A percentile compares a stretch with the other conserved stretches of the same genome.
These are phyloP conservation scores for Eutrema heterophyllum DNA, from an alignment of 345 rosid species.

Conservation along the genomic window DNA sequence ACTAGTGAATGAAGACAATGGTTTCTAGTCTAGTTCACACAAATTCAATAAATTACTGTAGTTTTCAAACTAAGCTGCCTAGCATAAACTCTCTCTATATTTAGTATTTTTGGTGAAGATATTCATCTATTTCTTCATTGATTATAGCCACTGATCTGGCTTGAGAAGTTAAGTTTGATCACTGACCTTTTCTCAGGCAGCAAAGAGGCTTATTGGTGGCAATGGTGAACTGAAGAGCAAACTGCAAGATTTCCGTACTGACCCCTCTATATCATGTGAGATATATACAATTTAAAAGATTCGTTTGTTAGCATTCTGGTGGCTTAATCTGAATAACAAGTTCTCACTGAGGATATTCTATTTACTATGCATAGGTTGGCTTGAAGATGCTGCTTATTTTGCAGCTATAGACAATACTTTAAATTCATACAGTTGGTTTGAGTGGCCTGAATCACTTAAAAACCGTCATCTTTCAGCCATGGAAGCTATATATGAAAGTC, in stretches of 20 bases:
- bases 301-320: not conserved
- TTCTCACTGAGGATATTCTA: slow-evolving; percentile 5
- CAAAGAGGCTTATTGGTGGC: slow-evolving; percentile 66
- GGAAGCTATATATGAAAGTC: slow-evolving; percentile 71
- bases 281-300: not conserved
- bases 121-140: not conserved
- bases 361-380: slow-evolving; percentile 64
- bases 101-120: not conserved
- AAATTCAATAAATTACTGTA: not conserved
- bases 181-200: slow-evolving; percentile 52
- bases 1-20: not conserved
- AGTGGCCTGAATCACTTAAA: slow-evolving; percentile 83
- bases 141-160: not conserved
- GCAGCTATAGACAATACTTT: slow-evolving; percentile 72
- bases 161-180: not conserved
- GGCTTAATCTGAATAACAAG: not conserved
- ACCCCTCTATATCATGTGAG: slow-evolving; percentile 69
- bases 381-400: slow-evolving; percentile 94
- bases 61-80: not conserved
- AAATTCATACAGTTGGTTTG: slow-evolving; percentile 67
- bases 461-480: slow-evolving; percentile 80
- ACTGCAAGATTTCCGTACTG: slow-evolving; percentile 55
- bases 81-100: not conserved
- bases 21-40: not conserved
- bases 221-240: slow-evolving; percentile 54